Evolutionary conservation across 179 eudicot genomes (phyloP).

Genomic region (Beta macrorhiza): DNA sequence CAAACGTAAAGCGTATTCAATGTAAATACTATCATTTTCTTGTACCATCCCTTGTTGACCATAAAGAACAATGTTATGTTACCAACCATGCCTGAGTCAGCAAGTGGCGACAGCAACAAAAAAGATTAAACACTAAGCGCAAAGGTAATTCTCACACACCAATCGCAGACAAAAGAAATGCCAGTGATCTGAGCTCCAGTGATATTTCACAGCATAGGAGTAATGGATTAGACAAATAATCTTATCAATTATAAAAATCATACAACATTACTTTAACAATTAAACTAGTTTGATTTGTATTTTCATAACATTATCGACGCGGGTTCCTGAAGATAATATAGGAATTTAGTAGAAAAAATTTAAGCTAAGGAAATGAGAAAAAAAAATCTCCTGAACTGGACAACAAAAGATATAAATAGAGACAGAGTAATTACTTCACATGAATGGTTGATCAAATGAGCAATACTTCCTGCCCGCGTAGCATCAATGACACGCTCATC

Average conservation of each 20-base stretch:
- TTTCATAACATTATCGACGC: too few species aligned
- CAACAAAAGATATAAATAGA: background rate
- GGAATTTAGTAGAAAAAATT: background rate
- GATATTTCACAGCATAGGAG: slow-evolving; percentile 1
- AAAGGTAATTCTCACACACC: background rate
- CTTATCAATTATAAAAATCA: background rate
- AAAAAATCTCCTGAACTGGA: background rate
- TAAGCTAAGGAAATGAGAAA: background rate
- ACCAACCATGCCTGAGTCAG: background rate
- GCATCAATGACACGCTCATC: slow-evolving; percentile 97
- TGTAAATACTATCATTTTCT: background rate
- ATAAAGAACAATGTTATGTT: background rate
- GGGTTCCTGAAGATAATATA: background rate
- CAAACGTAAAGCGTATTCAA: background rate
- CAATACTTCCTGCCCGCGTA: slow-evolving; percentile 96
- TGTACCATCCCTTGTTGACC: background rate
- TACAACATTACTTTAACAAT: background rate
- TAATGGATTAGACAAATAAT: background rate
- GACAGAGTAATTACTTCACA: slow-evolving; percentile 68
- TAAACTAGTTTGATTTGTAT: background rate
- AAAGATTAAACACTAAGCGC: background rate
- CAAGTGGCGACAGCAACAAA: background rate
- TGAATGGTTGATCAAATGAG: slow-evolving; percentile 95
- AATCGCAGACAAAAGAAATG: background rate
- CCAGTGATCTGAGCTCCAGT: background rate